phyloP scores from a whole-genome alignment of 78 protist genomes.

The Speleostelium caveatum region DNA sequence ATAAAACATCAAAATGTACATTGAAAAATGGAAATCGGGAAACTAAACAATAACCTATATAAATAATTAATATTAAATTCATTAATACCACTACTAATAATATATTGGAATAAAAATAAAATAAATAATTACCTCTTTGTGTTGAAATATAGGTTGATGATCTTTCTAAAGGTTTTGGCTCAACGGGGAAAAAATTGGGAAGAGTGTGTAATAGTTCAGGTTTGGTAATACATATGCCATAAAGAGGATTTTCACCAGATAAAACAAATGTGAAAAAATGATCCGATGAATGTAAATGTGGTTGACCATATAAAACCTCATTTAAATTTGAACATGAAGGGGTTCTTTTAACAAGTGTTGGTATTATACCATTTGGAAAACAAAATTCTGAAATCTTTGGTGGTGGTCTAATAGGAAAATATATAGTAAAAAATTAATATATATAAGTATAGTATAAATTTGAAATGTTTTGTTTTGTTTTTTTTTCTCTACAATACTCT shows the following conservation, averaged over 20 bases:
- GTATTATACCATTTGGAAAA: constrained; percentile 72
- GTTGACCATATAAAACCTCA: constrained; percentile 69
- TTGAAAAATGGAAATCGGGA: constrained; percentile 52
- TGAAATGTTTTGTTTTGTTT: too few species aligned
- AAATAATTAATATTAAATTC: background rate
- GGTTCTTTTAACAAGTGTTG: constrained; percentile 43
- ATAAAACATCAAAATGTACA: constrained; percentile 52
- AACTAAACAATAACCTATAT: constrained; percentile 61
- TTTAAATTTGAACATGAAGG: constrained; percentile 47
- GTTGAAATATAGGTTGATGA: constrained; percentile 36
- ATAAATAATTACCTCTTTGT: constrained; percentile 45
- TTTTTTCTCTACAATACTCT: constrained; percentile 10
- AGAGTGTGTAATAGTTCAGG: constrained; percentile 56
- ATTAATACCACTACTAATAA: too few species aligned
- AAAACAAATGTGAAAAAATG: constrained; percentile 56
- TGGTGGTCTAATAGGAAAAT: constrained; percentile 62
- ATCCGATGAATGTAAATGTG: constrained; percentile 42
- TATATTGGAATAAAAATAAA: background rate
- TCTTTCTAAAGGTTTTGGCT: constrained; percentile 49
- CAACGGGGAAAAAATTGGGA: constrained; percentile 63
- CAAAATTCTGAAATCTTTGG: constrained; percentile 71
- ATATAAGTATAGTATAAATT: too few species aligned
- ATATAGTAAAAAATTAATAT: too few species aligned
- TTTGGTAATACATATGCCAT: constrained; percentile 66
- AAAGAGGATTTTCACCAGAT: constrained; percentile 63